phyloP scores from a whole-genome alignment of 2,329 filamentous ascomycete genomes.

The Atkinsonella texensis region DNA sequence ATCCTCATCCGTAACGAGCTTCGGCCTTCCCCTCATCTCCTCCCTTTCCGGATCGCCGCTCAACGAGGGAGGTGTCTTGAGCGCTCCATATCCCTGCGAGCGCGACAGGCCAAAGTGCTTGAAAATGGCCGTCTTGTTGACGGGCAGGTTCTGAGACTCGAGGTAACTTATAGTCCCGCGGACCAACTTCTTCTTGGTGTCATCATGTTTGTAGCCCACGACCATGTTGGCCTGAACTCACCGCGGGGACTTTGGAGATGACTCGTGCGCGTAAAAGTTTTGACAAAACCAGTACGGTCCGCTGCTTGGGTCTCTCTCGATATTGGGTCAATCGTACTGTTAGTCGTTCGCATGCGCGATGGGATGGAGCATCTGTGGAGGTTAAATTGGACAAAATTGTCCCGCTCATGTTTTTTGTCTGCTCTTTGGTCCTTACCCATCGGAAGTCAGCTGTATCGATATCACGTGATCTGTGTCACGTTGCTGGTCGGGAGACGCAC shows the following conservation, averaged over 20 bases:
- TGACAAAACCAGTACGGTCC: not conserved
- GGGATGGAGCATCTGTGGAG: not conserved
- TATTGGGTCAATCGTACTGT: not conserved
- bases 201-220: constrained; percentile 23
- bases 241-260: too few relatives aligned
- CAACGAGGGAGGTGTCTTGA: constrained; percentile 21
- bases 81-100: constrained; percentile 25
- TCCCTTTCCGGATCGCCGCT: constrained; percentile 27
- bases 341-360: not conserved
- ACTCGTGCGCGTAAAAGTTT: not conserved
- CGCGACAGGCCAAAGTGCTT: constrained; percentile 26
- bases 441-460: not conserved
- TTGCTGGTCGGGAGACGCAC: not conserved
- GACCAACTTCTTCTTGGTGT: constrained; percentile 27
- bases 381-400: constrained; percentile 1
- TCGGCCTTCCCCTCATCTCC: constrained; percentile 24
- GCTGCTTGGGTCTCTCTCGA: not conserved
- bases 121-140: constrained; percentile 29
- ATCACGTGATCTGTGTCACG: not conserved
- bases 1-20: constrained; percentile 22
- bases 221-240: not conserved
- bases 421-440: not conserved
- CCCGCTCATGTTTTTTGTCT: not conserved
- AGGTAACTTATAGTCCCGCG: constrained; percentile 28
- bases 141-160: constrained; percentile 24